Base-by-base conservation (phyloP, 1,284 basidiomycete species). In the Mycena sp. region DNA sequence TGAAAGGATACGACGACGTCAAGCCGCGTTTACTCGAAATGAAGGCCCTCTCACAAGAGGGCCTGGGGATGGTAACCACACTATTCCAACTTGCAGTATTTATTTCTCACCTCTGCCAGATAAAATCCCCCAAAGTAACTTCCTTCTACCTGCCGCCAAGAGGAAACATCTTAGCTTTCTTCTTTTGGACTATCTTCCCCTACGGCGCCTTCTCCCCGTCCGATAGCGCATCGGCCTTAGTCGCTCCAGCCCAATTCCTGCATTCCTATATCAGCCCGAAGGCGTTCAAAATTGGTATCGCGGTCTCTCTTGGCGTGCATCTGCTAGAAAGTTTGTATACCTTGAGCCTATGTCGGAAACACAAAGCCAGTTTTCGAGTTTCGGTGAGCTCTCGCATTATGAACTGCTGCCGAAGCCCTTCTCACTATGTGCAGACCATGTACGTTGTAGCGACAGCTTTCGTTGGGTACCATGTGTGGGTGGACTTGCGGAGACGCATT, bases 1-100 rank as follows among this genome's bases (percentile, higher is more conserved):
- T 94, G 30, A 70, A 78, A 6, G 86, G 88, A 1, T 93, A 93
- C 71, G 88, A 91, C 2, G 91, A 92, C 54, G 91, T 93, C 35
- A 93, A 93, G 71, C 90, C 91, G 6, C 85, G 92, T 17, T 74
- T 94, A 23, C 78, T 93, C 37, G 79, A 82, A 55, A 92, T 92
- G 91, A 91, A 91, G 73, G 85, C 84, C 0, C 80, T 89, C 30
- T 88, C 90, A 0, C 88, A 92, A 71, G 89, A 90, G 72, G 83
- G 84, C 0, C 80, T 92, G 7, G 90, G 90, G 28, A 92, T 91
- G 89, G 92, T 91, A 61, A 49, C 85, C 77, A 6, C n/a, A 52
- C 17, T 19, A 21, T 17, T 23, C 30, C 23, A 7, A 16, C 29
- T 3, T 6, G 11, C 14, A 12, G 19, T 21, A n/a, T 11, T 28